These are phyloP conservation scores for Cutaneotrichosporon cyanovorans DNA, from an alignment of 1,284 basidiomycete species.

Conservation along the genomic window DNA sequence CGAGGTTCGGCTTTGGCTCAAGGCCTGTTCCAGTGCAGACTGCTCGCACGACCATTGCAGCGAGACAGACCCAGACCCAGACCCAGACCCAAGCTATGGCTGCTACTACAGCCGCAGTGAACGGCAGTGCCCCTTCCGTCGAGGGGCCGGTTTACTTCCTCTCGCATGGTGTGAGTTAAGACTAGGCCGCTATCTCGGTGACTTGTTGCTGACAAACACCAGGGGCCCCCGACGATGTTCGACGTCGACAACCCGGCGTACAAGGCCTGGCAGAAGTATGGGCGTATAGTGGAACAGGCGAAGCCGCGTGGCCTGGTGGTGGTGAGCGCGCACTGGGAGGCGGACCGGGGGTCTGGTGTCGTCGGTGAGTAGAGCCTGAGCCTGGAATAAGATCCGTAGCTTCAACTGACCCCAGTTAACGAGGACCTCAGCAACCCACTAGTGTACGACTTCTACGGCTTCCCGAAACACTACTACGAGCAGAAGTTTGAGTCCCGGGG, in stretches of 20 bases:
- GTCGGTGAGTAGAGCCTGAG: slow-evolving; percentile 28
- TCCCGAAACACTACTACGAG: slow-evolving; percentile 46
- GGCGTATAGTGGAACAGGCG: slow-evolving; percentile 27
- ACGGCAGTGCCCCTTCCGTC: neutral
- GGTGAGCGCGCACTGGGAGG: slow-evolving; percentile 49
- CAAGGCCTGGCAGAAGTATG: slow-evolving; percentile 44
- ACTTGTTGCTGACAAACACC: neutral
- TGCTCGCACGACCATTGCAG: too few relatives aligned
- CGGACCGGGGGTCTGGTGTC: slow-evolving; percentile 23
- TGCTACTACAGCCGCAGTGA: neutral
- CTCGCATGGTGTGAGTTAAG: slow-evolving; percentile 35
- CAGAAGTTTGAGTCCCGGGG: slow-evolving; percentile 35
- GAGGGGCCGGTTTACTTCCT: slow-evolving; percentile 40
- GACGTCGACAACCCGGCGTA: slow-evolving; percentile 40
- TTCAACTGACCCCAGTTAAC: slow-evolving; percentile 30
- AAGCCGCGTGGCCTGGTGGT: slow-evolving; percentile 45
- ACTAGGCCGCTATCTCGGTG: neutral
- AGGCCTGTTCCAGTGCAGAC: neutral
- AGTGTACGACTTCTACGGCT: slow-evolving; percentile 49
- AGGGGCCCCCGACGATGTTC: slow-evolving; percentile 48
- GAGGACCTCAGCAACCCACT: slow-evolving; percentile 41
- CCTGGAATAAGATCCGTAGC: neutral
- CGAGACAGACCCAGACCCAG: too few relatives aligned
- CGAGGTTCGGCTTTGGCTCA: slow-evolving; percentile 1
- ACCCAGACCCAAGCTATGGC: too few relatives aligned